Evolutionary conservation across 164 flowering plant species (phyloP), one percentile per base, ranked within the genome.

Genomic region (Warburgia ugandensis): DNA sequence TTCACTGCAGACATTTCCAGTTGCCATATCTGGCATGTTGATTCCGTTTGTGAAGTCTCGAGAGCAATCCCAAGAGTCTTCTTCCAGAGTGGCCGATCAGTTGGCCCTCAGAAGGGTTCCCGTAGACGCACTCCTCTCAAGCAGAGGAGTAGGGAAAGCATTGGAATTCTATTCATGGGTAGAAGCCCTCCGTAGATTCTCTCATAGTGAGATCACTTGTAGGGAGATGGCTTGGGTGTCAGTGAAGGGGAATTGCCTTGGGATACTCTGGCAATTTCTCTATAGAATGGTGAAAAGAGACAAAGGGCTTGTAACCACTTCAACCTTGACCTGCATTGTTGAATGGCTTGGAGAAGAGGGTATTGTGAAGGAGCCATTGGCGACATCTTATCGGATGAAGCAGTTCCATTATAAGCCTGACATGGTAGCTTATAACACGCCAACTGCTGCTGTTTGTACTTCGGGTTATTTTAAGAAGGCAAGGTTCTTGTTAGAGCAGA

Each of bases 291-390:
- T 74, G 0, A 44, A 61, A 35, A 74, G 70, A 52, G 61, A 57
- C 1, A 44, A 30, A 25, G 55, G 31, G 50, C 73, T 83, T 45
- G 79, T 91, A 12, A 85, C 70, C 5, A 75, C 80, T 1, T 29
- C 61, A 6, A 75, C 90, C 8, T 39, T 91, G 13, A 91, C 98
- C 29, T 81, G 90, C 77, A 77, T 85, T 78, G 83, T 91, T 20
- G 87, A 87, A 73, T 76, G 74, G 29, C 79, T 87, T 50, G 96
- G 95, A 42, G 96, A 91, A 53, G 76, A 83, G 59, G 98, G 98
- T 9, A 54, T 91, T 33, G 96, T 73, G 12, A 73, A 78, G 28
- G 83, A 87, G 49, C 95, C 95, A 16, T 58, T 81, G 67, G 53
- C 68, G 29, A 59, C 68, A 4, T 87, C 87, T 53, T 77, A 77